Evolutionary conservation across 129 eudicot genomes (phyloP), one percentile per base, ranked within the genome.

Genomic region (Tagetes patula): DNA sequence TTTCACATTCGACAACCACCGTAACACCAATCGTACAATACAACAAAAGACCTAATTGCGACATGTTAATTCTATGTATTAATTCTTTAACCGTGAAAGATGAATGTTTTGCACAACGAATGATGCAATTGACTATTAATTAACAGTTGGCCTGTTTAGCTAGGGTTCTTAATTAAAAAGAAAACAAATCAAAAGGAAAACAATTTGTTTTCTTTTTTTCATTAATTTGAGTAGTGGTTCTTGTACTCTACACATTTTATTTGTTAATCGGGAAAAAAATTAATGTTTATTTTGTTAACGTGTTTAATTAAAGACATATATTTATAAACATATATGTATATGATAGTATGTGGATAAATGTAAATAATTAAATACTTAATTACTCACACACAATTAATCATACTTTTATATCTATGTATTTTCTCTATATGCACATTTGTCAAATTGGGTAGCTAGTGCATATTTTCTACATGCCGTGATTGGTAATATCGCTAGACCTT

Each of bases 1-100:
- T 70, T 75, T 53, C 61, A 56, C 60, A 37, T 70, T 39, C 68
- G 65, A 61, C 77, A 71, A 33, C 73, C 80, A 1, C 84, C 80
- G 2, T 71, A n/a, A 70, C 72, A 79, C 64, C 75, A 88, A 86
- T 68, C 40, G 79, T 42, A 61, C 69, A 71, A 62, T 60, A 38
- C 41, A 55, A 37, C 30, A 39, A 55, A 74, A 84, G 42, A 34
- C 65, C 30, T 33, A 67, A 7, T 56, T 54, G 80, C 85, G 76
- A 55, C 75, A 0, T 20, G 27, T 20, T 20, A 20, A 73, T 55
- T 48, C 78, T 80, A n/a, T 82, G 69, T 56, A 54, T 41, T 68
- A 70, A 77, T 68, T 33, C 59, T 46, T 37, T 77, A 69, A 43
- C 74, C 74, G 58, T 31, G 69, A 56, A 34, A 47, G 63, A 69